Percentiles rank a stretch among this genome's conserved stretches.
These are phyloP conservation scores for Backusella morwellensis DNA, from an alignment of 192 early-diverging fungal species.

Conservation along the genomic window DNA sequence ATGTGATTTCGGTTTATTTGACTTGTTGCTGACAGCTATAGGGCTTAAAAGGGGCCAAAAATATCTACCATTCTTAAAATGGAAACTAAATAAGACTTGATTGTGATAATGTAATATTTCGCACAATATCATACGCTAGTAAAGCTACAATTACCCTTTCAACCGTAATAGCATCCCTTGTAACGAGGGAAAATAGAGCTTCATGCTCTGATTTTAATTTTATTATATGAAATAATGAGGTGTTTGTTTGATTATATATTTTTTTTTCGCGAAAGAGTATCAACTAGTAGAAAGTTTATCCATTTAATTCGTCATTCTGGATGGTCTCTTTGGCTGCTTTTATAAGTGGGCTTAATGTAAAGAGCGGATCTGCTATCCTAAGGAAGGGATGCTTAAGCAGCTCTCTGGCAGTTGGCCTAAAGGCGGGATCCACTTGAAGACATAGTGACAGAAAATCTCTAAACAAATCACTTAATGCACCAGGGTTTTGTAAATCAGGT, in stretches of 20 bases:
- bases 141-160: background rate
- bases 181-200: background rate
- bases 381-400: conserved; percentile 87
- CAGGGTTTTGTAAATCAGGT: conserved; percentile 86
- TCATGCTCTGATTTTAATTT: background rate
- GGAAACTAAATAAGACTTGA: too few species aligned
- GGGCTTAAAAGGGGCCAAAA: too few species aligned
- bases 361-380: conserved; percentile 77
- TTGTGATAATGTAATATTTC: too few species aligned
- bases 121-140: background rate
- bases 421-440: conserved; percentile 82
- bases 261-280: background rate
- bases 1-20: too few species aligned
- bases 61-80: too few species aligned
- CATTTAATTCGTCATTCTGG: background rate
- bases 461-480: conserved; percentile 70
- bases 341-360: conserved; percentile 80
- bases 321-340: conserved; percentile 15
- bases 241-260: background rate
- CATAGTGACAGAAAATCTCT: conserved; percentile 79
- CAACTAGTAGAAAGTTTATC: background rate
- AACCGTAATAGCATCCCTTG: background rate
- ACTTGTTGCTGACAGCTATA: too few species aligned
- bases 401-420: conserved; percentile 76
- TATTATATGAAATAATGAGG: background rate